phyloP scores from a whole-genome alignment of 768 basidiomycete genomes.

The Chalciporus sphaerocephalus region DNA sequence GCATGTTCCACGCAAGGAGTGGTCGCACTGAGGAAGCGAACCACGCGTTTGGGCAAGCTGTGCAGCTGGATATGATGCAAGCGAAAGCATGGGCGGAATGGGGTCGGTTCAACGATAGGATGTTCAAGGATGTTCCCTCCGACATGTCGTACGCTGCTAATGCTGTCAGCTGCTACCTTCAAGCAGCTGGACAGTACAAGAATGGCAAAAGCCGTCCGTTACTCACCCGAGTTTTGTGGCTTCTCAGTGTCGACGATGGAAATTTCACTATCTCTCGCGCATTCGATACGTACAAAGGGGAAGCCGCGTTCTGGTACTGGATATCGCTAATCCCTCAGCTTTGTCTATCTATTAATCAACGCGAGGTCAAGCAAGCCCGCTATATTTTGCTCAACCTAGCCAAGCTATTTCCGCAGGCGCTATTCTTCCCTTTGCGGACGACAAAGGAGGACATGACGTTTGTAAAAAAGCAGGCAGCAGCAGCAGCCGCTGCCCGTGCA shows the following conservation, averaged over 20 bases:
- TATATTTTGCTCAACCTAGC: constrained; percentile 87
- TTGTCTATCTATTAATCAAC: constrained; percentile 80
- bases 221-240: constrained; percentile 91
- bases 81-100: constrained; percentile 99
- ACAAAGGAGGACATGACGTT: constrained; percentile 64
- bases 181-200: constrained; percentile 95
- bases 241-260: constrained; percentile 87
- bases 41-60: constrained; percentile 87
- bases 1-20: constrained; percentile 93
- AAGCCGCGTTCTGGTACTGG: constrained; percentile 98
- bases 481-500: constrained; percentile 31
- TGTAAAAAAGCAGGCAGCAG: constrained; percentile 41
- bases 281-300: constrained; percentile 94
- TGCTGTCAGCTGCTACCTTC: constrained; percentile 96
- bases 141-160: constrained; percentile 77
- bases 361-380: constrained; percentile 90
- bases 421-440: constrained; percentile 94
- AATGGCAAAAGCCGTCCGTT: constrained; percentile 88
- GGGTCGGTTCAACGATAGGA: constrained; percentile 89
- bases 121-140: constrained; percentile 81
- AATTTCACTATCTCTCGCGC: constrained; percentile 67
- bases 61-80: constrained; percentile 91
- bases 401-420: constrained; percentile 88
- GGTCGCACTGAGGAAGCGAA: constrained; percentile 87
- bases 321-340: constrained; percentile 95